These are phyloP conservation scores for Aureobasidium sp. DNA, from an alignment of 2,329 filamentous ascomycete genomes.

Conservation along the genomic window DNA sequence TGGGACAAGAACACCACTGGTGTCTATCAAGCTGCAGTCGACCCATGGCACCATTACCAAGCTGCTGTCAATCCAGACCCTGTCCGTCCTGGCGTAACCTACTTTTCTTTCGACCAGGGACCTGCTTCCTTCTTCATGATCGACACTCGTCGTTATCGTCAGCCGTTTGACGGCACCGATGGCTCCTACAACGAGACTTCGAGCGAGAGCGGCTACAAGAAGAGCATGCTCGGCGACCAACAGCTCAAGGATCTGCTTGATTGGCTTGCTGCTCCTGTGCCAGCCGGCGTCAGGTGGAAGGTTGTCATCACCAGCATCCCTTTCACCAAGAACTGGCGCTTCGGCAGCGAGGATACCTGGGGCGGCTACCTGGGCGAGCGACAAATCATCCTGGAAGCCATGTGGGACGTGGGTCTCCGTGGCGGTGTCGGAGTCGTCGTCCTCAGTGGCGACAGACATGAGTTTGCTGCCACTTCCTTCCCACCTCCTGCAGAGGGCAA, in stretches of 20 bases:
- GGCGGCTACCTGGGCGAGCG: slow-evolving; percentile 83
- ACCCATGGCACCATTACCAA: slow-evolving; percentile 84
- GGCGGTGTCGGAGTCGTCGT: slow-evolving; percentile 73
- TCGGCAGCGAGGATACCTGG: slow-evolving; percentile 88
- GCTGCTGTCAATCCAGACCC: slow-evolving; percentile 73
- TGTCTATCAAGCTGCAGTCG: slow-evolving; percentile 70
- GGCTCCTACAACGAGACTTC: slow-evolving; percentile 36
- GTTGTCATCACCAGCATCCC: slow-evolving; percentile 84
- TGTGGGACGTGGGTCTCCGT: slow-evolving; percentile 73
- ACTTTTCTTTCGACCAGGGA: slow-evolving; percentile 83
- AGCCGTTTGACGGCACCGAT: slow-evolving; percentile 53
- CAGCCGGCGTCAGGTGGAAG: slow-evolving; percentile 82
- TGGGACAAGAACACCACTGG: slow-evolving; percentile 79
- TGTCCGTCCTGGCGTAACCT: slow-evolving; percentile 58
- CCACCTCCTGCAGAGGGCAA: slow-evolving; percentile 50
- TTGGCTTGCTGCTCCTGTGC: slow-evolving; percentile 67
- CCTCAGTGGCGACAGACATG: slow-evolving; percentile 88
- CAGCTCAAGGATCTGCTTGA: slow-evolving; percentile 74
- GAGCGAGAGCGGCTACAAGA: slow-evolving; percentile 45
- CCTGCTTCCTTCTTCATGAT: slow-evolving; percentile 92
- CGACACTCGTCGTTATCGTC: slow-evolving; percentile 84
- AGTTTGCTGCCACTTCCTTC: slow-evolving; percentile 83
- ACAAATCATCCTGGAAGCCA: slow-evolving; percentile 71
- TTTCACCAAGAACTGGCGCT: slow-evolving; percentile 95
- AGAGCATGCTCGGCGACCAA: slow-evolving; percentile 77